Base-by-base conservation (phyloP, 495 filamentous ascomycete species). In the Penicillium paxilli region DNA sequence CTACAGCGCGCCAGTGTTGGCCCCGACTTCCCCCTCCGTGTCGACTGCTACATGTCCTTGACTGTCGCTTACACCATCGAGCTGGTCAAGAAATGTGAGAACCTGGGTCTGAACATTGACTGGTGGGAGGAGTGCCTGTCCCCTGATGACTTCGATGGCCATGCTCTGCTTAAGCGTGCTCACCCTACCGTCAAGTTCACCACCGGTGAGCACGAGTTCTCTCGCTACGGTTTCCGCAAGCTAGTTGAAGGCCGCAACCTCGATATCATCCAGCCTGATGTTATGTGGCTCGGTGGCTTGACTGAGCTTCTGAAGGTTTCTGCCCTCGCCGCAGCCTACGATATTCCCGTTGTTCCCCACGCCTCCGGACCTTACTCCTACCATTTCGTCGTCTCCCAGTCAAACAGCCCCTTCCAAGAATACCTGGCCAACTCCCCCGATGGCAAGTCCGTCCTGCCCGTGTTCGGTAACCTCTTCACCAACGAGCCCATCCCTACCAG, bases 101-200 rank as follows among this genome's bases (percentile, higher is more conserved):
- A 86, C 47, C 71, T 86, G 50, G 84, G 91, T 37, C 81, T 96
- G 52, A 81, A 94, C 71, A 93, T 96, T 66, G 88, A 96, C 75
- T 96, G 92, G 92, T 96, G 90, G 90, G 92, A 96, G 77, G 92
- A 96, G 73, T 94, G 90, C 54, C 77, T 96, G 40, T 86, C 82
- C 25, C 91, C 91, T 3, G 92, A 96, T 70, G 91, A 96, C 73
- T 88, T 89, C 51, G 91, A 95, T 56, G 91, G 91, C 46, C 93
- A 92, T 61, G 86, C 85, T 42, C 83, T 89, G 63, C 82, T 96
- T 71, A 96, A 96, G 76, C 83, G 85, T 37, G 91, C 92, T 4
- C 89, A 95, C 62, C 92, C 92, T 1, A 87, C 85, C n/a, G 73
- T 92, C 67, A 93, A 92, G 69, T 96, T 96, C 76, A 96, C 92